phyloP scores from a whole-genome alignment of 306 rosid species.

The Gastrolobium villosum region DNA sequence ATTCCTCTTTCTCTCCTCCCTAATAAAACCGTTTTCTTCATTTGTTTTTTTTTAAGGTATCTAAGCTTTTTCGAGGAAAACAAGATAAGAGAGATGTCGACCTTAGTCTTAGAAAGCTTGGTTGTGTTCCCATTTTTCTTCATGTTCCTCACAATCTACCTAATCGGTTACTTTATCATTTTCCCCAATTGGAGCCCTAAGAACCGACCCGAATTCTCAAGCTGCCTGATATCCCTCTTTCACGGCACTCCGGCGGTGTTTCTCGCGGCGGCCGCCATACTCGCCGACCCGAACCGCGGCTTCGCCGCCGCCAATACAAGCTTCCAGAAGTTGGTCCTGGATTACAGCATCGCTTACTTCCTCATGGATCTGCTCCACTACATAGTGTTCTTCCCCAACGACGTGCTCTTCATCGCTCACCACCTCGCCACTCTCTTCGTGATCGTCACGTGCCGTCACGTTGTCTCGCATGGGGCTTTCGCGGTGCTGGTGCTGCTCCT shows the following conservation, averaged over 20 bases:
- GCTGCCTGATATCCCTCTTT: conserved; percentile 78
- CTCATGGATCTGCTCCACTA: conserved; percentile 83
- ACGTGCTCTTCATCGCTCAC: conserved; percentile 87
- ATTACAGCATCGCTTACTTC: conserved; percentile 90
- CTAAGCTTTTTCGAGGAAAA: too few relatives aligned
- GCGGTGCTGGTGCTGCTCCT: conserved; percentile 68
- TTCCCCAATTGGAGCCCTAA: conserved; percentile 77
- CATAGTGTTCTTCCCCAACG: conserved; percentile 70
- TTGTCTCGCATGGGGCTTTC: conserved; percentile 75
- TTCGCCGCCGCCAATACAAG: conserved; percentile 70
- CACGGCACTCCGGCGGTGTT: conserved; percentile 91
- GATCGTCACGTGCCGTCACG: conserved; percentile 82
- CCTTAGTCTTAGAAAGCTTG: background rate
- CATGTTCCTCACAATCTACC: conserved; percentile 62
- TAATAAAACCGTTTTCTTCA: too few relatives aligned
- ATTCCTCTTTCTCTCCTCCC: too few relatives aligned
- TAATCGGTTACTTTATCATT: conserved; percentile 65
- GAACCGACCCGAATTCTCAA: conserved; percentile 85
- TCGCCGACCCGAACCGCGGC: conserved; percentile 56
- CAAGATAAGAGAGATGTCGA: conserved; percentile 7
- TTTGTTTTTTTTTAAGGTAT: too few relatives aligned
- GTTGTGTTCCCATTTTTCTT: conserved; percentile 56
- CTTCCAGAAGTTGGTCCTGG: conserved; percentile 71
- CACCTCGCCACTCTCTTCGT: conserved; percentile 93
- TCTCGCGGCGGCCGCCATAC: conserved; percentile 59